phyloP scores from a whole-genome alignment of 208 protist genomes.

The Trypanosoma rangeli region DNA sequence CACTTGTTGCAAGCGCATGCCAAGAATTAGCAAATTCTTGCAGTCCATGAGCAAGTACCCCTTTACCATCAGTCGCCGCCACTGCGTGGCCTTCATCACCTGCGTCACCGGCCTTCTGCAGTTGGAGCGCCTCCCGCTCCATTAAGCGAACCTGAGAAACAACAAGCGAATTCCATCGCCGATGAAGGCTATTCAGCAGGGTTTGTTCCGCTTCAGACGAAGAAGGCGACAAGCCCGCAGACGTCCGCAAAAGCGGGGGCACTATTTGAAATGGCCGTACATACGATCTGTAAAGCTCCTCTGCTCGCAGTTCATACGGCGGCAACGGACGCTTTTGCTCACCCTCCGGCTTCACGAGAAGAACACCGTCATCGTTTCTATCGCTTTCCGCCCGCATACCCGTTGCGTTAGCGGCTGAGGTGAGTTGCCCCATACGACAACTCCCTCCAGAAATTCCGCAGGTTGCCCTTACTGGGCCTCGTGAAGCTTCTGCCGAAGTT shows the following conservation, averaged over 20 bases:
- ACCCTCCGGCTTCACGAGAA: not conserved
- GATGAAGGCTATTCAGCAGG: not conserved
- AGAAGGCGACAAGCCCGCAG: not conserved
- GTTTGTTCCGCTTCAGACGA: not conserved
- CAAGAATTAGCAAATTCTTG: not conserved
- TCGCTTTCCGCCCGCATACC: too few species aligned
- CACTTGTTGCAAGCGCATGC: not conserved
- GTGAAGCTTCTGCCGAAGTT: not conserved
- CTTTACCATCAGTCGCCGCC: not conserved
- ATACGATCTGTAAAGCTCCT: not conserved
- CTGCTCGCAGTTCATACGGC: conserved; percentile 1
- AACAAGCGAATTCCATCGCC: not conserved
- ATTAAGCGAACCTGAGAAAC: not conserved
- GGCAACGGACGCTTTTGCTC: not conserved
- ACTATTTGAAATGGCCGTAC: not conserved
- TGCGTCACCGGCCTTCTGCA: not conserved
- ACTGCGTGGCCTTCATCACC: not conserved
- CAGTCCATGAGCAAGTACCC: not conserved
- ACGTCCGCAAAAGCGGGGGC: not conserved
- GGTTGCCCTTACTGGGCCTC: not conserved
- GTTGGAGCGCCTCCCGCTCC: conserved; percentile 14
- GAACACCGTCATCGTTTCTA: not conserved
- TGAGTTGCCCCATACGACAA: not conserved
- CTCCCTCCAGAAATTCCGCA: too few species aligned
- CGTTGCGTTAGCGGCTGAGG: not conserved